Conservation (phyloP, 2,329 filamentous ascomycete species). For the Exophiala calicioides region DNA sequence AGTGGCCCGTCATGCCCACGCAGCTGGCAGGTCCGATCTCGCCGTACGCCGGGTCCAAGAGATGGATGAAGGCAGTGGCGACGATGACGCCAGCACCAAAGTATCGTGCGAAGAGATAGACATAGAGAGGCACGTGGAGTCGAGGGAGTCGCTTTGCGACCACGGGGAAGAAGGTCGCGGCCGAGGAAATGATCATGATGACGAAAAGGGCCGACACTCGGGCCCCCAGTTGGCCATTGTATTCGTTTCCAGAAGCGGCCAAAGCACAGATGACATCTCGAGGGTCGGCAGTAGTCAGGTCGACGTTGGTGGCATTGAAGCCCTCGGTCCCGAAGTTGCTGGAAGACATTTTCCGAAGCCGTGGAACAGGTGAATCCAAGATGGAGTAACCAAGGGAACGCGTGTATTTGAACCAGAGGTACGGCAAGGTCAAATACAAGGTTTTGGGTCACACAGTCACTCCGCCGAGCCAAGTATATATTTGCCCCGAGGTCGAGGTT, state of each 20-base stretch:
- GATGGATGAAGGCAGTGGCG: constrained; percentile 51
- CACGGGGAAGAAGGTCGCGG: constrained; percentile 50
- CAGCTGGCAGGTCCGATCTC: constrained; percentile 52
- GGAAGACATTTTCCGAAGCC: constrained; percentile 3
- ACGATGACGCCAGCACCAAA: constrained; percentile 52
- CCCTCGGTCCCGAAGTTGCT: not conserved
- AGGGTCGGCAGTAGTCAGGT: constrained; percentile 47
- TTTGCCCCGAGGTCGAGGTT: not conserved
- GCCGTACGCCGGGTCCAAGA: constrained; percentile 48
- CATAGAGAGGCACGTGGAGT: constrained; percentile 44
- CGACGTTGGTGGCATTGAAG: constrained; percentile 45
- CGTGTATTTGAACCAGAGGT: constrained; percentile 1
- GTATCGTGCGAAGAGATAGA: constrained; percentile 51
- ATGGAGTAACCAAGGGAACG: not conserved
- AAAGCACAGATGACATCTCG: constrained; percentile 55
- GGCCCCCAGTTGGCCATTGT: constrained; percentile 52
- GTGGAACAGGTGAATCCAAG: not conserved
- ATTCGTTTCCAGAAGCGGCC: constrained; percentile 50
- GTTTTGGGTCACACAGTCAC: not conserved
- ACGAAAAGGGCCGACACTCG: constrained; percentile 50
- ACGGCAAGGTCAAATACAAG: not conserved
- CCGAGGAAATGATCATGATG: constrained; percentile 44
- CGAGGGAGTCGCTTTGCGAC: constrained; percentile 42
- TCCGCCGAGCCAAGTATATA: not conserved
- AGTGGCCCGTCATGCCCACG: constrained; percentile 56